Evolutionary conservation across 2,329 filamentous ascomycete genomes (phyloP).

Genomic region (Metarhizium brunneum): DNA sequence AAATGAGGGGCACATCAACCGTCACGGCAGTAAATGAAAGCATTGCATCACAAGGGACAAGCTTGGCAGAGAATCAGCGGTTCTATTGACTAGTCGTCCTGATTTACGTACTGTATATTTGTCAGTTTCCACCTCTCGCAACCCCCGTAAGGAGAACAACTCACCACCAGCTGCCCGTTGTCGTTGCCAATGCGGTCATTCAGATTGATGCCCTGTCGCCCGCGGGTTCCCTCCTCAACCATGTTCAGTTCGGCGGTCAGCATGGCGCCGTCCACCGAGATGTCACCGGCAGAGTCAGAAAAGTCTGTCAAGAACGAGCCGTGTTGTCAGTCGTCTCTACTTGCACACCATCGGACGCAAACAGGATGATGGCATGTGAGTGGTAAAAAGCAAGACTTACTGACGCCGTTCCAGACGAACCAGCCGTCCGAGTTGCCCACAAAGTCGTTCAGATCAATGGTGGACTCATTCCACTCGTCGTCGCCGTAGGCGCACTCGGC

Average conservation of each 20-base stretch:
- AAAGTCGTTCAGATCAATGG: slow-evolving; percentile 6
- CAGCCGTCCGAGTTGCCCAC: slow-evolving; percentile 10
- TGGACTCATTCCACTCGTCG: not conserved
- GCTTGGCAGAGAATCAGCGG: too few species aligned
- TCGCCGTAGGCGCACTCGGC: slow-evolving; percentile 1
- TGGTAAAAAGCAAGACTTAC: slow-evolving; percentile 1
- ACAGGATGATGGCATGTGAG: too few species aligned
- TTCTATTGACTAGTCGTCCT: too few species aligned
- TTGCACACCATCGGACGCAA: too few species aligned
- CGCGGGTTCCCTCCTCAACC: slow-evolving; percentile 1
- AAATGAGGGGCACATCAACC: too few species aligned
- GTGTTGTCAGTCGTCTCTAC: too few species aligned
- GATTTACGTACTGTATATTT: too few species aligned
- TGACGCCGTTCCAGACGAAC: slow-evolving; percentile 9
- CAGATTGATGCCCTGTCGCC: slow-evolving; percentile 8
- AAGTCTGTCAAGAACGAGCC: not conserved
- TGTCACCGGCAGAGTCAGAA: not conserved
- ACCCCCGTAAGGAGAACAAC: not conserved
- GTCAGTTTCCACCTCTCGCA: too few species aligned
- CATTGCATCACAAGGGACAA: too few species aligned
- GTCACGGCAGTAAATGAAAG: too few species aligned
- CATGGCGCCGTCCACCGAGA: not conserved
- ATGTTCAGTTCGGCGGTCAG: slow-evolving; percentile 4
- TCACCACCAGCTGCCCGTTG: slow-evolving; percentile 7
- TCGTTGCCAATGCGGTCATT: slow-evolving; percentile 8